Base-by-base conservation (phyloP, 1,284 basidiomycete genomes). In the Pholiota adiposa region DNA sequence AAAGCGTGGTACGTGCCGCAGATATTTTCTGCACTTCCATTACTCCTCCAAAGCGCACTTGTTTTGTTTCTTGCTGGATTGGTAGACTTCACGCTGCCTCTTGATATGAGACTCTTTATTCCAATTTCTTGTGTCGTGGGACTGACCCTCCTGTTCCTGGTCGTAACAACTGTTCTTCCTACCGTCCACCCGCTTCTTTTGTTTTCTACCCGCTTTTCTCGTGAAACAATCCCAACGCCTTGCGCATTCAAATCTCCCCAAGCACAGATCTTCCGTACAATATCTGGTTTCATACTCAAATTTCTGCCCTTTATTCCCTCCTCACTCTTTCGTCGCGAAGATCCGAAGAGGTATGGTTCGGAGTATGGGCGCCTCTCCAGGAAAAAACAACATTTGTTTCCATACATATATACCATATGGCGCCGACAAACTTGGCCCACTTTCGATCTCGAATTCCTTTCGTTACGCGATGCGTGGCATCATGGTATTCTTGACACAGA, bases 31-130 rank as follows among this genome's bases (percentile, higher is more conserved):
- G 49, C 66, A 6, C 65, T 76, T 2, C 73, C 73, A 9, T 40
- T 72, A 5, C 61, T 75, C 16, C 63, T 75, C 21, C 70, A 75
- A 56, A 40, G 67, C 18, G 67, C 73, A 0, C 63, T 74, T 14
- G 60, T 70, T 21, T 63, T 74, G 4, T 76, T 74, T 63, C 66
- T 74, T n/a, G 63, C 56, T 2, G 75, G 75, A 6, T 18, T 69
- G 3, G 34, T 69, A 4, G 67, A 69, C 12, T 59, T 69, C 33
- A 19, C 63, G n/a, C 41, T 64, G 4, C 41, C 50, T 8, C 57
- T 64, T n/a, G 56, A 50, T 11, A 31, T 18, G 2, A 58, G 40
- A 12, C 58, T 60, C 7, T 53, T 54, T 6, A 36, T 43, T n/a
- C 58, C 57, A 3, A 38, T 58, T 25, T 51, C 56, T n/a, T 41